Percentiles rank a stretch among this genome's conserved stretches.
Evolutionary conservation across 805 yeast species (phyloP).

Genomic region (Debaryomyces prosopidis): DNA sequence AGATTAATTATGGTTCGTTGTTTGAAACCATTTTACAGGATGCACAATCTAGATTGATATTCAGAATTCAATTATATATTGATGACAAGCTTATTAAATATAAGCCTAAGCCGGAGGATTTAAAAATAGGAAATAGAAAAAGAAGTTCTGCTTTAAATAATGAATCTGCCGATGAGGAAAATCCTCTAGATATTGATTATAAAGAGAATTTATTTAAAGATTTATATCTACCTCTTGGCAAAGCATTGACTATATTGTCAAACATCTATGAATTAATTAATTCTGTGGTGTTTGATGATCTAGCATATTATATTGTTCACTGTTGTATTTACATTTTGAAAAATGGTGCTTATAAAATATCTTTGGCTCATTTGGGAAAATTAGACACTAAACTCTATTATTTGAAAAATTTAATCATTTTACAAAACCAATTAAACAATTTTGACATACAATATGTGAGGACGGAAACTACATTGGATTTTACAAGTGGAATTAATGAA

Average conservation of each 20-base stretch:
- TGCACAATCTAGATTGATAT: constrained; percentile 76
- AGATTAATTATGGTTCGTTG: constrained; percentile 54
- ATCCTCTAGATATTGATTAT: constrained; percentile 31
- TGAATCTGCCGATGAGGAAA: constrained; percentile 11
- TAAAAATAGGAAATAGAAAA: constrained; percentile 52
- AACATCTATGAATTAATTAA: constrained; percentile 79
- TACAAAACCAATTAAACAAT: constrained; percentile 65
- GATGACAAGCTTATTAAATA: constrained; percentile 69
- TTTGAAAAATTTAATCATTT: constrained; percentile 67
- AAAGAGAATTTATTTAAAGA: constrained; percentile 40
- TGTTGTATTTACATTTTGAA: constrained; percentile 66
- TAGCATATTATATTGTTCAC: constrained; percentile 86
- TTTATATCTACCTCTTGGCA: constrained; percentile 71
- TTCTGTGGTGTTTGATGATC: constrained; percentile 78
- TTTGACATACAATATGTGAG: constrained; percentile 80
- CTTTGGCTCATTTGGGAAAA: constrained; percentile 47
- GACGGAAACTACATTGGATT: constrained; percentile 75
- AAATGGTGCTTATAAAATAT: constrained; percentile 47
- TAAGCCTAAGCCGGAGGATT: constrained; percentile 66
- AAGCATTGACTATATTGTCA: constrained; percentile 67
- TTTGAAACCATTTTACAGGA: constrained; percentile 74
- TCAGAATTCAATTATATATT: constrained; percentile 72
- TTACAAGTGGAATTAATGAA: constrained; percentile 64
- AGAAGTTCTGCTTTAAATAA: constrained; percentile 7
- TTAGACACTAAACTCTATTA: constrained; percentile 65